Conservation (phyloP, 2,329 filamentous ascomycete species). For the Keithomyces neogunnii region DNA sequence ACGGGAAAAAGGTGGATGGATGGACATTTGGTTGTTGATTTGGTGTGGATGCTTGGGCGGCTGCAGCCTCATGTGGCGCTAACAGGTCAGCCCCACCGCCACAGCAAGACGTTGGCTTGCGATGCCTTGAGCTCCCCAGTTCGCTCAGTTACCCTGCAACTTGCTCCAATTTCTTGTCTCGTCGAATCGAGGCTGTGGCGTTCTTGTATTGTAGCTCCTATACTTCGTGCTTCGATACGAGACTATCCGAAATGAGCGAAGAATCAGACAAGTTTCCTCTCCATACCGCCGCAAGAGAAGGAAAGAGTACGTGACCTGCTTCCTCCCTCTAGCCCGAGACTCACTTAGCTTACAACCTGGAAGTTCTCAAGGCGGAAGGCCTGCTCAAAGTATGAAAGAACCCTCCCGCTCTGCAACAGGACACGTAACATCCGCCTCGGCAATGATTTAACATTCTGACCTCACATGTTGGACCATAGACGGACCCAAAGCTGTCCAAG, state of each 20-base stretch:
- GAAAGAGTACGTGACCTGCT: slow-evolving; percentile 53
- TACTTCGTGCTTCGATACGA: neutral
- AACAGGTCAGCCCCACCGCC: slow-evolving; percentile 1
- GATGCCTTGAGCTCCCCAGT: neutral
- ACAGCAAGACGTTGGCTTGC: neutral
- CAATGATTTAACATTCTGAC: neutral
- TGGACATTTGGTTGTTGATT: neutral
- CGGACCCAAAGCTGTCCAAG: slow-evolving; percentile 68
- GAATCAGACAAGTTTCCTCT: slow-evolving; percentile 64
- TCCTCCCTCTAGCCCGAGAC: neutral
- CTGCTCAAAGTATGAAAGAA: slow-evolving; percentile 9
- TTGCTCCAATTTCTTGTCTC: neutral
- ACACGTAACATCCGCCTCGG: neutral
- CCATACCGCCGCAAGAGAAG: slow-evolving; percentile 79
- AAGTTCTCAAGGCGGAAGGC: slow-evolving; percentile 11
- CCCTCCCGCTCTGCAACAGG: neutral
- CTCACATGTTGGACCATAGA: slow-evolving; percentile 33
- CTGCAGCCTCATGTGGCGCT: slow-evolving; percentile 23
- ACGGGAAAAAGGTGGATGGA: slow-evolving; percentile 9
- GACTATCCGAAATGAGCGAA: slow-evolving; percentile 19
- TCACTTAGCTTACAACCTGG: neutral
- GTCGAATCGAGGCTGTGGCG: neutral
- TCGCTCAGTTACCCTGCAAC: neutral
- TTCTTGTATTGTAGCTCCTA: neutral
- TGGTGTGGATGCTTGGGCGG: neutral